Percentiles rank a stretch among this genome's conserved stretches.
Conservation (phyloP, 2,329 filamentous ascomycete species). For the Xylaria sp. region DNA sequence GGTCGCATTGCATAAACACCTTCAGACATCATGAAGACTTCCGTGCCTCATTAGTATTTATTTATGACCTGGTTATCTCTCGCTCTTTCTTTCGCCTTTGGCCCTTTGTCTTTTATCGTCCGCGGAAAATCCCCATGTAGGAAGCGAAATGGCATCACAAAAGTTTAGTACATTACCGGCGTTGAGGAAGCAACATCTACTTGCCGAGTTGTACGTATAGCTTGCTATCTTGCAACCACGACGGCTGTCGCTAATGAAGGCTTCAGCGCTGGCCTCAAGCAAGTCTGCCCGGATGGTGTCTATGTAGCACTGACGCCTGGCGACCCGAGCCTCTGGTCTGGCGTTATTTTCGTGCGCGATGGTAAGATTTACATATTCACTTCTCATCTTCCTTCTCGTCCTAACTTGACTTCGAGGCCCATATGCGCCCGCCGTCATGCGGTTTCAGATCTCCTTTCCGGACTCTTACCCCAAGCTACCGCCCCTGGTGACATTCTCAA, state of each 20-base stretch:
- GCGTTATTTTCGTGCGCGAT: conserved; percentile 90
- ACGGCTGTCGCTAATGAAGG: conserved; percentile 43
- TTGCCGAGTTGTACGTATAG: conserved; percentile 80
- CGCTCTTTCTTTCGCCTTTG: not conserved
- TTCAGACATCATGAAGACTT: conserved; percentile 4
- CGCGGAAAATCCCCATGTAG: not conserved
- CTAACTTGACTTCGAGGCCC: conserved; percentile 69
- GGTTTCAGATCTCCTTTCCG: conserved; percentile 91
- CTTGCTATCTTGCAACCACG: conserved; percentile 4
- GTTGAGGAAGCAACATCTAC: conserved; percentile 78
- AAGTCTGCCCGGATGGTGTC: conserved; percentile 84
- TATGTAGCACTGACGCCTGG: conserved; percentile 87
- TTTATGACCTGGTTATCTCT: not conserved
- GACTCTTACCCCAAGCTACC: conserved; percentile 81
- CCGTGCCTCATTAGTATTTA: conserved; percentile 36
- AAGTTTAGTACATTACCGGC: conserved; percentile 62
- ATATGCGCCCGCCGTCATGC: conserved; percentile 86
- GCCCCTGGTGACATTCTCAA: conserved; percentile 87
- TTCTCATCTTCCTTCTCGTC: conserved; percentile 35
- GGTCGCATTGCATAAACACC: conserved; percentile 20
- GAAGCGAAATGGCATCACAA: conserved; percentile 56
- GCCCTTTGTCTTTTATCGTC: not conserved
- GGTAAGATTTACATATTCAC: conserved; percentile 62
- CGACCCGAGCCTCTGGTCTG: conserved; percentile 85
- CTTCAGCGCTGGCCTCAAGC: conserved; percentile 79